A percentile compares a stretch with the other conserved stretches of the same genome.
phyloP scores from a whole-genome alignment of 2,329 filamentous ascomycete species.

The Phoma sp. region DNA sequence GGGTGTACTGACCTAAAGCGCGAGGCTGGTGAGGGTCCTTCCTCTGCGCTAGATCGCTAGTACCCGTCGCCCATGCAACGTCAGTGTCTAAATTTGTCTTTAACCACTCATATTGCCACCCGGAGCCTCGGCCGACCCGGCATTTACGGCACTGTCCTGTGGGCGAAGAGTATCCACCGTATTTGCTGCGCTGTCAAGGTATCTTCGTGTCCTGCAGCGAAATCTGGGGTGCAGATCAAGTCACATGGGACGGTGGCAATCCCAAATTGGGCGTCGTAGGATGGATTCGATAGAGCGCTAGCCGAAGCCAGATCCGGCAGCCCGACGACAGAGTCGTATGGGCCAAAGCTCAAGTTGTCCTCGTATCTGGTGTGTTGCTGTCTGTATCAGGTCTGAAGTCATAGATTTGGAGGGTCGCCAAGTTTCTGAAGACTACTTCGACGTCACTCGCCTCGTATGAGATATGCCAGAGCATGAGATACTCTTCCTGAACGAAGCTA shows the following conservation, averaged over 20 bases:
- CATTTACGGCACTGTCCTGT: background rate
- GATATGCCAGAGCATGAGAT: too few relatives aligned
- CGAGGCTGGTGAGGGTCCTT: slow-evolving; percentile 7
- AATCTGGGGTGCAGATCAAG: background rate
- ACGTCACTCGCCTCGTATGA: background rate
- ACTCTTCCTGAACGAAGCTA: too few relatives aligned
- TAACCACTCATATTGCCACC: slow-evolving; percentile 1
- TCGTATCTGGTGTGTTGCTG: background rate
- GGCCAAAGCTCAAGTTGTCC: slow-evolving; percentile 1
- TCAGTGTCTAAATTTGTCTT: slow-evolving; percentile 10
- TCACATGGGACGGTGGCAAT: background rate
- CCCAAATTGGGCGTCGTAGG: background rate
- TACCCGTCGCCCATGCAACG: slow-evolving; percentile 1
- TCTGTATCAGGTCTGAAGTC: background rate
- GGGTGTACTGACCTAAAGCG: background rate
- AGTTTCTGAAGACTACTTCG: background rate
- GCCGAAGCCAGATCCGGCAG: slow-evolving; percentile 1
- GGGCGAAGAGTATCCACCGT: background rate
- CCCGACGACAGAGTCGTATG: background rate
- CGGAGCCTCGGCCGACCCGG: background rate
- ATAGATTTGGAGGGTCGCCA: background rate
- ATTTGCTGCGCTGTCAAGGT: slow-evolving; percentile 2
- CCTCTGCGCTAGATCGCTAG: slow-evolving; percentile 8
- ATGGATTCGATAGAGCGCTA: background rate
- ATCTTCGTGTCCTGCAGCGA: background rate